Evolutionary conservation across 306 rosid genomes (phyloP).

Genomic region (Lathyrus aphaca): DNA sequence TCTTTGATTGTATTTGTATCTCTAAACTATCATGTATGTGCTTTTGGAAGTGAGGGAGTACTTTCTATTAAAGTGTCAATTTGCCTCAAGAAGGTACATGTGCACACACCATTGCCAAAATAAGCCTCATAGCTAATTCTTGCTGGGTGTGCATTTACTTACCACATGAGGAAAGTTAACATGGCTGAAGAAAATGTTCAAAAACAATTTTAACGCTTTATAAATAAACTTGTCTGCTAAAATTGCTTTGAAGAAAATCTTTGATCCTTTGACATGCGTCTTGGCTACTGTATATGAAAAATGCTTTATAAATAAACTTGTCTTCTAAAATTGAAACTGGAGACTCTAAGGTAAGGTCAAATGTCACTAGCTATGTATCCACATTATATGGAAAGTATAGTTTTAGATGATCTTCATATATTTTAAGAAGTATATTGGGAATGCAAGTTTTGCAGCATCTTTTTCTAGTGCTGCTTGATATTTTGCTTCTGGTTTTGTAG

Average conservation of each 20-base stretch:
- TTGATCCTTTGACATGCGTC: slow-evolving; percentile 34
- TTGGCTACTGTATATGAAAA: slow-evolving; percentile 39
- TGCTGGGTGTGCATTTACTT: slow-evolving; percentile 39
- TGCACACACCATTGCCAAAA: slow-evolving; percentile 24
- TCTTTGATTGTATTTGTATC: slow-evolving; percentile 19
- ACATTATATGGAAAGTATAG: not conserved
- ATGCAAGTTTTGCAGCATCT: slow-evolving; percentile 13
- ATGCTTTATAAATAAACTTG: slow-evolving; percentile 31
- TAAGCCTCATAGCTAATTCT: slow-evolving; percentile 40
- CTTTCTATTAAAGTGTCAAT: not conserved
- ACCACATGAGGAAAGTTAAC: slow-evolving; percentile 32
- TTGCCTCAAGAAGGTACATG: slow-evolving; percentile 14
- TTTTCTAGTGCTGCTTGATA: slow-evolving; percentile 16
- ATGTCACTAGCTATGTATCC: slow-evolving; percentile 21
- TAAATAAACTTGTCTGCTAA: too few species aligned
- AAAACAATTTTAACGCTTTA: too few species aligned
- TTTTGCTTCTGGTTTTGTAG: slow-evolving; percentile 7
- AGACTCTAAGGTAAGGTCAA: slow-evolving; percentile 36
- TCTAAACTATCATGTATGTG: slow-evolving; percentile 21
- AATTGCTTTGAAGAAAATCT: slow-evolving; percentile 14
- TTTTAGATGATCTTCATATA: slow-evolving; percentile 2
- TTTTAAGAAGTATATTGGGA: slow-evolving; percentile 16
- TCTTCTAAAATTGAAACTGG: slow-evolving; percentile 25
- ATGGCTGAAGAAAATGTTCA: slow-evolving; percentile 25
- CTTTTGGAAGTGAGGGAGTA: slow-evolving; percentile 2